Evolutionary conservation across 2,329 filamentous ascomycete genomes (phyloP), one percentile per base, ranked within the genome.

Genomic region (Teratosphaeria nubilosa): DNA sequence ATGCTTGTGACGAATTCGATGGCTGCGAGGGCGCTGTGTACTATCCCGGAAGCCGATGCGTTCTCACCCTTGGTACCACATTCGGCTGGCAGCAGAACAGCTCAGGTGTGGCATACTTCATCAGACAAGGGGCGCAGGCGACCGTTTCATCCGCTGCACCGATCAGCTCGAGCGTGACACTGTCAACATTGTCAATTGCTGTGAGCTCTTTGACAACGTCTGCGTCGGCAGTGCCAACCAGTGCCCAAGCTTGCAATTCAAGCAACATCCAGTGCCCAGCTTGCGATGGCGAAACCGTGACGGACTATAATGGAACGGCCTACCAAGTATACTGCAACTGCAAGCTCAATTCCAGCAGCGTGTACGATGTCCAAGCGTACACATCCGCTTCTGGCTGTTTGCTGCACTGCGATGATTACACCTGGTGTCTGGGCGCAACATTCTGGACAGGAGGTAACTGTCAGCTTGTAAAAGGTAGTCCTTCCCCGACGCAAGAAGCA

Each of bases 361-460:
- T 53, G 30, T 58, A 59, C 54, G 50, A 31, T 32, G 30, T 58
- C 10, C 58, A 58, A 24, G 37, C 31, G 2, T 59, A 37, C 32
- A 32, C 41, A 14, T 57, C 60, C 2, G 55, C 58, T 14, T n/a
- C 45, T 25, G 60, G 58, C 24, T 62, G 60, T 27, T 51, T 60
- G 7, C 25, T 51, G 2, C 53, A 37, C 7, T 62, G 60, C 56
- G 58, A 59, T 51, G 48, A 56, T 31, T 55, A 45, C 37, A 45
- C 45, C 22, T 66, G 63, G 56, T 68, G 66, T 56, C 54, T 57
- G 25, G 65, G 64, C 14, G 58, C 62, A 27, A 65, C 59, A 11
- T 68, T 63, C 62, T 62, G 58, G 30, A 59, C 58, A 9, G 58
- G 64, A 31, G 61, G 63, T 16, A 65, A 56, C 55, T 68, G 66